Percentiles rank a stretch among this genome's conserved stretches.
These are phyloP conservation scores for Wickerhamomyces chambardii DNA, from an alignment of 805 yeast species.

Conservation along the genomic window DNA sequence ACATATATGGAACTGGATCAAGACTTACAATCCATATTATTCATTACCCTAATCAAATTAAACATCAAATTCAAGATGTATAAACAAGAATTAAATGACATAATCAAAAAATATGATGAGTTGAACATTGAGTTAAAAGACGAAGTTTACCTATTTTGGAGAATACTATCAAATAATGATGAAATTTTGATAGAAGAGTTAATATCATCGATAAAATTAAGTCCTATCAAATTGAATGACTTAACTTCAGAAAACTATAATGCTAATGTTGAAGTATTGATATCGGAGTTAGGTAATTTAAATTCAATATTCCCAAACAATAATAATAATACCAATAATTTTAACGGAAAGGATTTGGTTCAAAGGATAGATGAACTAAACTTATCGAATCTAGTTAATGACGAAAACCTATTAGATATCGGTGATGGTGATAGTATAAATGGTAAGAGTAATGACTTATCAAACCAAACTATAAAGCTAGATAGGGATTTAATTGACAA, in stretches of 20 bases:
- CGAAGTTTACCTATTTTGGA: conserved; percentile 74
- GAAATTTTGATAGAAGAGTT: conserved; percentile 9
- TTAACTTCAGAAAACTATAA: not conserved
- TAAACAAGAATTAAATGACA: conserved; percentile 39
- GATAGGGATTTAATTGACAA: not conserved
- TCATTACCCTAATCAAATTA: conserved; percentile 57
- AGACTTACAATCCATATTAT: conserved; percentile 45
- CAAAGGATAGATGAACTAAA: not conserved
- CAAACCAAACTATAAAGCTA: not conserved
- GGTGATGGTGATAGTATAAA: not conserved
- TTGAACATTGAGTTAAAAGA: conserved; percentile 74
- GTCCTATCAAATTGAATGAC: not conserved
- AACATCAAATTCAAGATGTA: conserved; percentile 31
- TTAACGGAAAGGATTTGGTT: no score
- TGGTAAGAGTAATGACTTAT: no score
- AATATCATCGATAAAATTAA: conserved; percentile 1
- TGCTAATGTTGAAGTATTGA: not conserved
- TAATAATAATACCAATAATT: no score
- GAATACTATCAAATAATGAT: conserved; percentile 47
- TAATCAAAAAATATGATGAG: conserved; percentile 56
- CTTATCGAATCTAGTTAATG: not conserved
- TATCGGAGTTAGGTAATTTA: not conserved
- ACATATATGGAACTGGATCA: conserved; percentile 53
- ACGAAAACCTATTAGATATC: not conserved
- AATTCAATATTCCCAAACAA: not conserved